A percentile compares a stretch with the other conserved stretches of the same genome.
Evolutionary conservation across 441 rosid species (phyloP).

Genomic region (Dalechampia spathulata): DNA sequence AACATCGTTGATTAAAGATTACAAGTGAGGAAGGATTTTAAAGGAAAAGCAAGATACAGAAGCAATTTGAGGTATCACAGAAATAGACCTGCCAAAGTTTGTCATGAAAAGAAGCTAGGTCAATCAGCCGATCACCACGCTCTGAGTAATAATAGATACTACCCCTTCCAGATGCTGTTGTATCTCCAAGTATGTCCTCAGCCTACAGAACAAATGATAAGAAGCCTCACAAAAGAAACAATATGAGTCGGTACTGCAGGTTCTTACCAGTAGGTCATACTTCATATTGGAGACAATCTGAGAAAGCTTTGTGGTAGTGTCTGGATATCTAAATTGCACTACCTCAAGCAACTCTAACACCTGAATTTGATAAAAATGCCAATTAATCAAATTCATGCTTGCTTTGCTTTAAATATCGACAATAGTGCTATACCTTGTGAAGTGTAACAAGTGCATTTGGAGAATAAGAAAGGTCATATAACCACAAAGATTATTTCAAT

Average conservation of each 20-base stretch:
- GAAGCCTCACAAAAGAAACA: conserved; percentile 5
- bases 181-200: conserved; percentile 74
- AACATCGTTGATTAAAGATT: conserved; percentile 14
- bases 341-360: conserved; percentile 86
- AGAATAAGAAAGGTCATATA: too few relatives aligned
- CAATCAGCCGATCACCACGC: conserved; percentile 95
- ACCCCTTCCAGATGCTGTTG: conserved; percentile 65
- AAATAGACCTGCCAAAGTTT: conserved; percentile 89
- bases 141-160: conserved; percentile 83
- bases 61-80: too few relatives aligned
- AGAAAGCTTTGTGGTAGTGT: conserved; percentile 64
- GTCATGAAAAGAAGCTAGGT: conserved; percentile 67
- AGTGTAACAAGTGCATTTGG: too few relatives aligned
- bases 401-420: too few relatives aligned
- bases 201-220: conserved; percentile 38
- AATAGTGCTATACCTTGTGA: too few relatives aligned
- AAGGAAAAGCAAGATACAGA: conserved; percentile 10
- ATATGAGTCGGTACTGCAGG: not conserved
- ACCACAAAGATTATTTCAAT: too few relatives aligned
- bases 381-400: conserved; percentile 14
- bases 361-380: conserved; percentile 32
- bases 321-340: conserved; percentile 87
- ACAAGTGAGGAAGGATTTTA: not conserved
- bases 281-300: conserved; percentile 56
- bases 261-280: conserved; percentile 67